Conservation (phyloP, 1,284 basidiomycete species). For the Coniophora puteana region DNA sequence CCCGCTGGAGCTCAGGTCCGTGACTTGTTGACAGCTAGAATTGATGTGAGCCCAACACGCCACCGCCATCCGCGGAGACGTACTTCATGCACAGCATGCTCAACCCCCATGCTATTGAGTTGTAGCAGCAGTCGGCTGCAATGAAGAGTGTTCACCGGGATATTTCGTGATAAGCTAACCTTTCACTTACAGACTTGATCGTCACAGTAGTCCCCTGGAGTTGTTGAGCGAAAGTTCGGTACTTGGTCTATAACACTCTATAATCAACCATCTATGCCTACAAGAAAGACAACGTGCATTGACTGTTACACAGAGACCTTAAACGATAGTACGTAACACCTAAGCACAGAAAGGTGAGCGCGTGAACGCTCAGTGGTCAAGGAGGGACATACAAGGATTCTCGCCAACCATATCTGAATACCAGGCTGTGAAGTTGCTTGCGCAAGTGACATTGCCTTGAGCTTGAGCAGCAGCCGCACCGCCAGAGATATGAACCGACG, state of each 20-base stretch:
- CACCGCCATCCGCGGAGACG: slow-evolving; percentile 2
- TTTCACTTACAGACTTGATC: slow-evolving; percentile 20
- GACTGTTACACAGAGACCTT: too few species aligned
- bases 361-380: too few species aligned
- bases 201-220: slow-evolving; percentile 22
- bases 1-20: slow-evolving; percentile 1
- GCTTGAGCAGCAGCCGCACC: too few species aligned
- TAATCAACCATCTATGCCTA: too few species aligned
- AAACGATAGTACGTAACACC: too few species aligned
- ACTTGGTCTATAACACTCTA: too few species aligned
- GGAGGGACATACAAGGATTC: too few species aligned
- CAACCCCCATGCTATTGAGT: slow-evolving; percentile 19
- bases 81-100: slow-evolving; percentile 25
- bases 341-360: too few species aligned
- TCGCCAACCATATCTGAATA: too few species aligned
- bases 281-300: too few species aligned
- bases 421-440: slow-evolving; percentile 15
- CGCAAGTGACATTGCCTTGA: slow-evolving; percentile 14
- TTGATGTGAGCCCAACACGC: not conserved
- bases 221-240: slow-evolving; percentile 12
- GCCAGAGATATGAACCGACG: too few species aligned
- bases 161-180: not conserved
- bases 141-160: too few species aligned
- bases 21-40: slow-evolving; percentile 17
- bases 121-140: slow-evolving; percentile 15